phyloP scores from a whole-genome alignment of 192 early-diverging fungal genomes.

The Coemansia aciculifera region DNA sequence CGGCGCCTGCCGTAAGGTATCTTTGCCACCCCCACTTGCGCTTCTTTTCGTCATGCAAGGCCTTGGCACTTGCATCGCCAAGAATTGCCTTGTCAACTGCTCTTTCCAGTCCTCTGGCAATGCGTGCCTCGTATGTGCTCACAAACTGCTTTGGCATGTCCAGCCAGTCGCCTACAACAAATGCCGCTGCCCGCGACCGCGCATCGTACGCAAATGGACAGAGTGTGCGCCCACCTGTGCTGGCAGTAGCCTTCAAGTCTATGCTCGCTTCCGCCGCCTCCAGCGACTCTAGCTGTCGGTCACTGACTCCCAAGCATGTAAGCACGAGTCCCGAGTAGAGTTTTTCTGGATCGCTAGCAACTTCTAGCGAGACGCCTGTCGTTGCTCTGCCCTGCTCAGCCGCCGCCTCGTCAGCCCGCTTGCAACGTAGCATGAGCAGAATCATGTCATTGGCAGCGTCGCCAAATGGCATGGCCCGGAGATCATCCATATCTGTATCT shows the following conservation, averaged over 20 bases:
- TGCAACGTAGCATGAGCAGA: slow-evolving; percentile 38
- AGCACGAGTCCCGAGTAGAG: slow-evolving; percentile 33
- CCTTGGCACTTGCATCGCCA: slow-evolving; percentile 39
- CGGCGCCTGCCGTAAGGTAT: slow-evolving; percentile 51
- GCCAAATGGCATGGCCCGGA: slow-evolving; percentile 28
- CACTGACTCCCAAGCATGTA: slow-evolving; percentile 31
- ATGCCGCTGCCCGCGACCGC: slow-evolving; percentile 52
- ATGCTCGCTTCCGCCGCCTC: background rate
- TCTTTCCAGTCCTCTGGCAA: slow-evolving; percentile 31
- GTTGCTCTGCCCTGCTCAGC: background rate
- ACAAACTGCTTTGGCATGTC: slow-evolving; percentile 48
- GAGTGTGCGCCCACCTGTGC: slow-evolving; percentile 1
- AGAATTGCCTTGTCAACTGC: slow-evolving; percentile 35
- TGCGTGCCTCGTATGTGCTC: slow-evolving; percentile 30
- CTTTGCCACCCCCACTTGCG: slow-evolving; percentile 50
- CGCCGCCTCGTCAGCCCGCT: slow-evolving; percentile 31
- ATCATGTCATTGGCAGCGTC: slow-evolving; percentile 44
- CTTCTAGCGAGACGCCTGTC: slow-evolving; percentile 18
- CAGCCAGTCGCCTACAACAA: slow-evolving; percentile 40
- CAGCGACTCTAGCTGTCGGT: slow-evolving; percentile 12
- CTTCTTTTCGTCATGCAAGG: slow-evolving; percentile 25
- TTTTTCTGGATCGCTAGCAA: slow-evolving; percentile 30
- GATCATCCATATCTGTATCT: slow-evolving; percentile 13
- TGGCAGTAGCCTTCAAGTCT: background rate
- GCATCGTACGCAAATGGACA: slow-evolving; percentile 53